Evolutionary conservation across 768 basidiomycete species (phyloP), one percentile per base, ranked within the genome.

Genomic region (Lentinus brumalis): DNA sequence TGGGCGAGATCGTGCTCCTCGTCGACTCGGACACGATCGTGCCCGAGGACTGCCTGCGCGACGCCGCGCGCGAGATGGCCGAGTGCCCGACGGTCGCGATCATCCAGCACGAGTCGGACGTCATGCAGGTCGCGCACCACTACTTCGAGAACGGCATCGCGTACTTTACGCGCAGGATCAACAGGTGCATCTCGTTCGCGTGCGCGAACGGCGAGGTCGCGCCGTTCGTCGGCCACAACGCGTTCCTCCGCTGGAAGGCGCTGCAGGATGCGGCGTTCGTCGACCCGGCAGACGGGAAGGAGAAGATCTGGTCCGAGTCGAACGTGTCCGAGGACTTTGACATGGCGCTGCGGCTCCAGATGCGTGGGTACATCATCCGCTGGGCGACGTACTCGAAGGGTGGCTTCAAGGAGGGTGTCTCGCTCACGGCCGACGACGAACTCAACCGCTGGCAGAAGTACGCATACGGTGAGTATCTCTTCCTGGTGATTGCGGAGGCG

Each of bases 401-500:
- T 52, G 88, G 83, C 5, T 96, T 95, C 79, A 91, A 94, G 76
- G 94, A 96, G 73, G 94, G 94, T 62, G 94, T 96, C 16, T 91
- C 89, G 0, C 79, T 96, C 16, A 94, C 94, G 0, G 86, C 87
- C 50, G 92, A 94, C 59, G 94, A 96, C 67, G 94, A 96, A 74
- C 77, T 96, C 14, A 95, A 94, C 69, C 77, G 94, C 5, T 96
- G 94, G 94, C 91, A 95, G 65, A 96, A 95, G 73, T 92, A 91
- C 66, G 82, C 89, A 0, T 92, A 89, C 73, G 90, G 87, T 82
- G 60, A 53, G 79, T 73, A 16, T 56, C 14, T 56, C 4, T 3
- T 32, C 14, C 15, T 18, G 12, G 16, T 10, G 50, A 47, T 50
- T 47, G 55, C 47, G 53, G 18, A 56, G 35, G 14, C 29, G 29